These are phyloP conservation scores for Candolleomyces aberdarensis DNA, from an alignment of 768 basidiomycete species.

Conservation along the genomic window DNA sequence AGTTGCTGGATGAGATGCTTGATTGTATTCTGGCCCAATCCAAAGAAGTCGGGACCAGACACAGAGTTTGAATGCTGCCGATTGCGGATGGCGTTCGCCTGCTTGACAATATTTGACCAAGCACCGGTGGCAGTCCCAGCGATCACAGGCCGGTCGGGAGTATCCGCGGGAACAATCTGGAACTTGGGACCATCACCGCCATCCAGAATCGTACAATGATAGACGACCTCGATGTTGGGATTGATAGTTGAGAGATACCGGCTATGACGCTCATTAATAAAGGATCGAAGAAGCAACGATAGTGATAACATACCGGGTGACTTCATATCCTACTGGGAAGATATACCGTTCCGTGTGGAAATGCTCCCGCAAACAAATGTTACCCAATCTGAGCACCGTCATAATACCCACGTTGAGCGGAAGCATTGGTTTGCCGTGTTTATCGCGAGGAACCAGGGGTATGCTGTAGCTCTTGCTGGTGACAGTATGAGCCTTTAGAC, in stretches of 20 bases:
- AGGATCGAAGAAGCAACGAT: constrained; percentile 1
- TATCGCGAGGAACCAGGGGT: constrained; percentile 76
- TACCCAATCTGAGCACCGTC: constrained; percentile 73
- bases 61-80: constrained; percentile 84
- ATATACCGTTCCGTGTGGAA: constrained; percentile 89
- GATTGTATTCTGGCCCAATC: constrained; percentile 83
- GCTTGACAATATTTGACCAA: constrained; percentile 81
- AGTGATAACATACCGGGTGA: constrained; percentile 54
- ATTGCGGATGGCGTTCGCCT: constrained; percentile 77
- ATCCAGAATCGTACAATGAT: constrained; percentile 81
- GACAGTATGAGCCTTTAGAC: constrained; percentile 78
- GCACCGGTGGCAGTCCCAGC: constrained; percentile 88
- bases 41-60: constrained; percentile 87
- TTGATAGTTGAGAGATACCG: constrained; percentile 79
- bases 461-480: constrained; percentile 75
- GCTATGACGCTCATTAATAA: constrained; percentile 32
- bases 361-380: constrained; percentile 78
- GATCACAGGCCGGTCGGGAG: constrained; percentile 66
- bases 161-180: constrained; percentile 74
- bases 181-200: constrained; percentile 86
- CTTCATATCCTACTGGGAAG: constrained; percentile 84
- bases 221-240: constrained; percentile 63
- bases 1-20: constrained; percentile 89
- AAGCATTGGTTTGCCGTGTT: constrained; percentile 63
- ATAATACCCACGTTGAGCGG: constrained; percentile 86